Conservation (phyloP, 2,329 filamentous ascomycete species). For the Cercospora citrullina region DNA sequence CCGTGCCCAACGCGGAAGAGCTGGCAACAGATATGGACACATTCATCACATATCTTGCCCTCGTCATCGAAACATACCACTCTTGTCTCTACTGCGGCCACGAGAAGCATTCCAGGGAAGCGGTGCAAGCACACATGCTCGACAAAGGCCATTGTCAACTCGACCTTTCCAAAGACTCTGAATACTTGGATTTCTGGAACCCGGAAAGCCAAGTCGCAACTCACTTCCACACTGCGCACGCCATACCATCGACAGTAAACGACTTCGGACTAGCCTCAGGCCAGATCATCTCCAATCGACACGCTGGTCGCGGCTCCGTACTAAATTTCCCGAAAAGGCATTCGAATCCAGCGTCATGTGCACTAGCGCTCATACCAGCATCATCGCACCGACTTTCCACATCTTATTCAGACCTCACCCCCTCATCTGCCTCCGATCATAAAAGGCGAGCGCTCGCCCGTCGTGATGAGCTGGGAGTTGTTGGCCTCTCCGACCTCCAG, state of each 20-base stretch:
- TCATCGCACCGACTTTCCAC: constrained; percentile 1
- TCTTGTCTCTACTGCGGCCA: constrained; percentile 56
- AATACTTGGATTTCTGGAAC: constrained; percentile 26
- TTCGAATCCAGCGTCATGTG: not conserved
- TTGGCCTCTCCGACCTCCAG: constrained; percentile 20
- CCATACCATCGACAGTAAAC: not conserved
- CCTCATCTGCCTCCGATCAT: constrained; percentile 3
- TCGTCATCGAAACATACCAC: constrained; percentile 51
- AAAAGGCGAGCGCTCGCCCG: constrained; percentile 14
- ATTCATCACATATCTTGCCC: constrained; percentile 51
- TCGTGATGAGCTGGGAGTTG: constrained; percentile 20
- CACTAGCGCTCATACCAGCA: not conserved
- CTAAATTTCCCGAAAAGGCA: constrained; percentile 3
- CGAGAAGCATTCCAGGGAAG: constrained; percentile 46
- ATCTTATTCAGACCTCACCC: constrained; percentile 8
- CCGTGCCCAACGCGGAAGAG: constrained; percentile 23
- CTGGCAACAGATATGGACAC: constrained; percentile 52
- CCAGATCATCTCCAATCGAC: constrained; percentile 11
- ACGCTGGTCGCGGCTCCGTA: not conserved
- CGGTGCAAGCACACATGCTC: constrained; percentile 55
- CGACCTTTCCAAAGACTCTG: constrained; percentile 20
- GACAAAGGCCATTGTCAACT: constrained; percentile 51
- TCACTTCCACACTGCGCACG: not conserved
- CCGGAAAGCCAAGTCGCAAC: not conserved
- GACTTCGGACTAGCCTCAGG: constrained; percentile 24